phyloP scores from a whole-genome alignment of 805 yeast species.

The Starmerella bacillaris region DNA sequence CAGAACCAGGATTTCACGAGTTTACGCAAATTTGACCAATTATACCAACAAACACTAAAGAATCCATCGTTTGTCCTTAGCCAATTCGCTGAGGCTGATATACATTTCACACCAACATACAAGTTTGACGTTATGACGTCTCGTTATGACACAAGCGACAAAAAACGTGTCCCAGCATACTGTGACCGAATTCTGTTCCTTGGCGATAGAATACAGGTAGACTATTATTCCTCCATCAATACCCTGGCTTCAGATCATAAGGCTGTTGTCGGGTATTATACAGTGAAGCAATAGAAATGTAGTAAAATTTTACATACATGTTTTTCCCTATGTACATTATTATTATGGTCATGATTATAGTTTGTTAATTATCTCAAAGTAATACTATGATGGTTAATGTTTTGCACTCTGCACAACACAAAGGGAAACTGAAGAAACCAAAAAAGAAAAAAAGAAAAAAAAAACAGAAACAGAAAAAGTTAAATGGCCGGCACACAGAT shows the following conservation, averaged over 20 bases:
- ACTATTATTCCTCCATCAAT: slow-evolving; percentile 37
- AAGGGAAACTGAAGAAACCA: too few species aligned
- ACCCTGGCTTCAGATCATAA: slow-evolving; percentile 71
- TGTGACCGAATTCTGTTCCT: slow-evolving; percentile 72
- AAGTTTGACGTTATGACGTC: slow-evolving; percentile 79
- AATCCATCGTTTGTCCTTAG: slow-evolving; percentile 45
- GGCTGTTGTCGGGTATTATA: slow-evolving; percentile 50
- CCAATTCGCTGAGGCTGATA: slow-evolving; percentile 62
- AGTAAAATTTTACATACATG: too few species aligned
- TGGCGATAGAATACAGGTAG: slow-evolving; percentile 40
- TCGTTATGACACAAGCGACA: slow-evolving; percentile 73
- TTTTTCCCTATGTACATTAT: too few species aligned
- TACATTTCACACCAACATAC: slow-evolving; percentile 77
- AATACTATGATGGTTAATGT: too few species aligned
- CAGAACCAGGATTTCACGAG: slow-evolving; percentile 30
- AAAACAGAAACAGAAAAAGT: too few species aligned
- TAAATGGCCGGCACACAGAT: too few species aligned
- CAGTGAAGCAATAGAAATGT: slow-evolving; percentile 1
- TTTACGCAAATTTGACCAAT: slow-evolving; percentile 58
- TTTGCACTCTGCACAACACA: too few species aligned
- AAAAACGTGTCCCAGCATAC: slow-evolving; percentile 92
- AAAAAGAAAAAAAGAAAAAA: too few species aligned
- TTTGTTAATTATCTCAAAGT: too few species aligned
- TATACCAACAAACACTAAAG: slow-evolving; percentile 60
- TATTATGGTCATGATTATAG: too few species aligned